phyloP scores from a whole-genome alignment of 192 early-diverging fungal genomes.

The Tieghemiomyces parasiticus region DNA sequence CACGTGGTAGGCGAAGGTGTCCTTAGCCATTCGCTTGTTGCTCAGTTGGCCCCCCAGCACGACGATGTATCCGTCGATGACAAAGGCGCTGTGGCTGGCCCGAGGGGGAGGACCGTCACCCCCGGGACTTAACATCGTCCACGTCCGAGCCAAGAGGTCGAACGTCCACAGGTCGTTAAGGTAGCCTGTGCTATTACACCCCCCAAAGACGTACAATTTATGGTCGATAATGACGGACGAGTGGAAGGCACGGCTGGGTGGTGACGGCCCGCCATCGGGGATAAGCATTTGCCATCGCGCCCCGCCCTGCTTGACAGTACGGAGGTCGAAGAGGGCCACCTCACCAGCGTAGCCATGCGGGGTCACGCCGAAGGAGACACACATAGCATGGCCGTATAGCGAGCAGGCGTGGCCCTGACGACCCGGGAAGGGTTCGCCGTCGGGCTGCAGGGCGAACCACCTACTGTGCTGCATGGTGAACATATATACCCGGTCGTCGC shows the following conservation, averaged over 20 bases:
- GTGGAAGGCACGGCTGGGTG: slow-evolving; percentile 9
- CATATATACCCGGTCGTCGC: slow-evolving; percentile 18
- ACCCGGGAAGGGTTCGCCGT: background rate
- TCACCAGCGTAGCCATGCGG: background rate
- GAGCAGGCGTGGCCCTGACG: slow-evolving; percentile 5
- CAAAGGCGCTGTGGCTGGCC: slow-evolving; percentile 27
- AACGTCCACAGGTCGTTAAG: slow-evolving; percentile 33
- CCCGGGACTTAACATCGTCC: slow-evolving; percentile 23
- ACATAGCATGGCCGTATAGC: slow-evolving; percentile 9
- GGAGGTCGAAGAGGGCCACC: slow-evolving; percentile 7
- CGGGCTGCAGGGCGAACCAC: slow-evolving; percentile 1
- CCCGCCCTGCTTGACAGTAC: slow-evolving; percentile 9
- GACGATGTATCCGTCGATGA: slow-evolving; percentile 31
- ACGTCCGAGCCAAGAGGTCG: slow-evolving; percentile 17
- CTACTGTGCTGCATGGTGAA: background rate
- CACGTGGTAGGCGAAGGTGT: slow-evolving; percentile 32
- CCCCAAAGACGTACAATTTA: slow-evolving; percentile 20
- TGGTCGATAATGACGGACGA: slow-evolving; percentile 2
- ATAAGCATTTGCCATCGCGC: background rate
- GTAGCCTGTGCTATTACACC: slow-evolving; percentile 25
- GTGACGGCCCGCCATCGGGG: background rate
- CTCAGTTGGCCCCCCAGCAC: slow-evolving; percentile 29
- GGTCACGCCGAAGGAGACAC: slow-evolving; percentile 7
- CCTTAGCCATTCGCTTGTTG: slow-evolving; percentile 20
- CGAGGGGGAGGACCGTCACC: slow-evolving; percentile 27